Evolutionary conservation across 2,329 filamentous ascomycete species (phyloP), one percentile per base, ranked within the genome.

Genomic region (Cryoendolithus antarcticus): DNA sequence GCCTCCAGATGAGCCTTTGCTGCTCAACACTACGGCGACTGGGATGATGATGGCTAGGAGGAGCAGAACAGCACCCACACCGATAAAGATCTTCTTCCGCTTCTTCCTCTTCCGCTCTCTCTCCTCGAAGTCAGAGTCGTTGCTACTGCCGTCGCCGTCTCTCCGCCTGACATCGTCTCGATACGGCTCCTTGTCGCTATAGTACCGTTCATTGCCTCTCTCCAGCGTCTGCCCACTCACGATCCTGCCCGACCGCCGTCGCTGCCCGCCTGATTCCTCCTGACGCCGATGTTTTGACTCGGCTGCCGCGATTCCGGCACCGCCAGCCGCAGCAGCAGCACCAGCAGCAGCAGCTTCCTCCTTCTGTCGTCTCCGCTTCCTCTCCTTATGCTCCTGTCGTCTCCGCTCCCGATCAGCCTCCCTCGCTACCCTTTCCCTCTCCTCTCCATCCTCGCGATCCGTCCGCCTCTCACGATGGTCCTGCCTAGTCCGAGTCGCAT

Each of bases 11-110:
- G 56, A 32, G 24, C 54, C 61, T 52, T 66, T 69, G 38, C 63
- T 63, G 0, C 63, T 64, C 30, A 67, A 44, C 8, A 69, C 54
- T 0, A 70, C 59, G 6, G 59, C 67, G 2, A 69, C 64, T 0
- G 64, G 63, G 30, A 71, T 67, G 34, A 63, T 60, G 42, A 70
- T 67, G 8, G 58, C 60, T 6, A 70, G 55, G 10, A 69, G 42
- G 1, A 67, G 43, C 4, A 69, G 41, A 9, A 60, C 27, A 3
- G 65, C 42, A 2, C 52, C 59, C 1, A 60, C 56, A 29, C 62
- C 61, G 10, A 68, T 61, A 44, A 51, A 49, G 38, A 55, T 52
- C 47, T 77, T 70, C 50, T 74, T 75, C 60, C 80, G 78, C n/a
- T 49, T 57, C 51, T 59, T 66, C 59, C 54, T 59, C 58, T 56